Evolutionary conservation across 2,329 filamentous ascomycete genomes (phyloP).

Genomic region (Calonectria pauciramosa): DNA sequence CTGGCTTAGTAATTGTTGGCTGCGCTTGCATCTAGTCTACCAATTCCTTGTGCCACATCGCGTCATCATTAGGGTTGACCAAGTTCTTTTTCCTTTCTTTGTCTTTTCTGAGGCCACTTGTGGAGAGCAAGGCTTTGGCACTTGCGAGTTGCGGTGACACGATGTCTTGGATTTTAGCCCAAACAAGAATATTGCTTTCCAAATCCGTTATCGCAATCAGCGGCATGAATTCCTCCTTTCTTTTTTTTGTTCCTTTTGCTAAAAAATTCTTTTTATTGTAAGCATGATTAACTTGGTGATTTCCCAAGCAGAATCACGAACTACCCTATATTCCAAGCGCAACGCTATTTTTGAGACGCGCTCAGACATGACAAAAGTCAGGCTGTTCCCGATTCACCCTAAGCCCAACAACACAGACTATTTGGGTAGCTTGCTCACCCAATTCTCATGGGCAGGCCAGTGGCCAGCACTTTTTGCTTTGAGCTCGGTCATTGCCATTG

Average conservation of each 20-base stretch:
- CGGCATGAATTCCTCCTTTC: background rate
- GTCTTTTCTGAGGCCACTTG: background rate
- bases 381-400: background rate
- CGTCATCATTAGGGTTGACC: background rate
- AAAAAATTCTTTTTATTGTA: background rate
- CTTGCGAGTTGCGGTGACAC: background rate
- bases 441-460: background rate
- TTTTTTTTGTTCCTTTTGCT: background rate
- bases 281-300: background rate
- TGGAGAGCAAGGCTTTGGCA: conserved; percentile 1
- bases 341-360: background rate
- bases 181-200: background rate
- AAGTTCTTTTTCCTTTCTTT: background rate
- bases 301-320: background rate
- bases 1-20: background rate
- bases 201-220: too few relatives aligned
- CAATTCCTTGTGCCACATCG: conserved; percentile 2
- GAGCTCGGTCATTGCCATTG: background rate
- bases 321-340: background rate
- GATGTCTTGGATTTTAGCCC: background rate
- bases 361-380: background rate
- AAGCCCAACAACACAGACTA: background rate
- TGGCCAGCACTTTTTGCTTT: background rate
- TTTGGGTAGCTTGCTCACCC: background rate
- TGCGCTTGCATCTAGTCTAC: background rate